Conservation (phyloP, 768 basidiomycete genomes). For the Kwoniella dejecticola region DNA sequence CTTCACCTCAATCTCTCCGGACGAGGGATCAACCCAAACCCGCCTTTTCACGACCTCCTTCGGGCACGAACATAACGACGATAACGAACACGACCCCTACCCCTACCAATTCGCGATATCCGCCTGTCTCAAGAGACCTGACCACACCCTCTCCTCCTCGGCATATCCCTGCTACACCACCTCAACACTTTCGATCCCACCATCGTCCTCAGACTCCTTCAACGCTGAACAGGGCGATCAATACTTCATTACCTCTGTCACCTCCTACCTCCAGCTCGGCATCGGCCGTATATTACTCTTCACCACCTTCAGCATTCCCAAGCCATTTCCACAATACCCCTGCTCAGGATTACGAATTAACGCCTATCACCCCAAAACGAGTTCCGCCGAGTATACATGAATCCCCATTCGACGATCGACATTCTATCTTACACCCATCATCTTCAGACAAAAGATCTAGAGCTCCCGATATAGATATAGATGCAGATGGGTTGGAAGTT, state of each 20-base stretch:
- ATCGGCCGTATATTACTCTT: conserved; percentile 3
- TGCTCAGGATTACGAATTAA: conserved; percentile 25
- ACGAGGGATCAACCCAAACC: conserved; percentile 14
- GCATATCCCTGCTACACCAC: conserved; percentile 19
- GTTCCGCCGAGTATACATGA: conserved; percentile 17
- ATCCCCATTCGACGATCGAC: conserved; percentile 46
- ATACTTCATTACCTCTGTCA: conserved; percentile 37
- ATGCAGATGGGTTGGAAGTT: conserved; percentile 4
- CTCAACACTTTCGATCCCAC: conserved; percentile 2
- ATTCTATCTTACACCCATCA: conserved; percentile 31
- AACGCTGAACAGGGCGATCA: conserved; percentile 28
- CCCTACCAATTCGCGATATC: conserved; percentile 26
- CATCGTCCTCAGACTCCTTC: background rate
- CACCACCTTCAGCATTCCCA: conserved; percentile 17
- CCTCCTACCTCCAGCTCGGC: conserved; percentile 10
- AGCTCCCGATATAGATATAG: conserved; percentile 11
- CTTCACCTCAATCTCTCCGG: background rate
- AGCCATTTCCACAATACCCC: conserved; percentile 6
- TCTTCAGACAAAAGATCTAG: background rate
- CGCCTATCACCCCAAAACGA: conserved; percentile 15
- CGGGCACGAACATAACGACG: background rate
- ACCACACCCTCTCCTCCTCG: conserved; percentile 6
- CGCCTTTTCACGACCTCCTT: conserved; percentile 27
- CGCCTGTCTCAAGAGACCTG: conserved; percentile 16
- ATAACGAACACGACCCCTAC: background rate